Evolutionary conservation across 306 rosid genomes (phyloP).

Genomic region (Styphnolobium japonicum): DNA sequence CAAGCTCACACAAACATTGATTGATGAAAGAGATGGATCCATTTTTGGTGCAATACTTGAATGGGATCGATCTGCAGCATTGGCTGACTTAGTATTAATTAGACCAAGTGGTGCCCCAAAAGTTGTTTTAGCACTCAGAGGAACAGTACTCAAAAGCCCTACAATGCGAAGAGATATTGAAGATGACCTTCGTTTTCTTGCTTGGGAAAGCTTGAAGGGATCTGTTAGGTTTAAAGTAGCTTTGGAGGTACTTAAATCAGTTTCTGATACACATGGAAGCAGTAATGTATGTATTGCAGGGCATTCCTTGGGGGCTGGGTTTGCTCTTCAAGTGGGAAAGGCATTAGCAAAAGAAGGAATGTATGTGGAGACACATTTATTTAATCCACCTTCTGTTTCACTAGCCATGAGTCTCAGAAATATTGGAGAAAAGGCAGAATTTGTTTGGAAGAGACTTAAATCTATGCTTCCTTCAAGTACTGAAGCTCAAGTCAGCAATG

Average conservation of each 20-base stretch:
- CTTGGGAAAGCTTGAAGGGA: constrained; percentile 96
- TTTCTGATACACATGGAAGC: constrained; percentile 67
- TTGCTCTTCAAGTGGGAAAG: constrained; percentile 93
- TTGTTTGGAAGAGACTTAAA: constrained; percentile 73
- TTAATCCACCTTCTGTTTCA: constrained; percentile 96
- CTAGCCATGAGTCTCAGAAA: constrained; percentile 83
- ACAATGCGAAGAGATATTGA: constrained; percentile 73
- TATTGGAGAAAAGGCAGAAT: constrained; percentile 78
- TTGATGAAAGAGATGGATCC: constrained; percentile 88
- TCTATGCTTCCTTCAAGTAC: constrained; percentile 56
- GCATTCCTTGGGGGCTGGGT: constrained; percentile 95
- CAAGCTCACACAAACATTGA: constrained; percentile 59
- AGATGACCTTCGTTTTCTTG: constrained; percentile 89
- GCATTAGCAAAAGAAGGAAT: constrained; percentile 84
- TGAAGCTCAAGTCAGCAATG: constrained; percentile 29
- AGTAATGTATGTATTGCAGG: constrained; percentile 82
- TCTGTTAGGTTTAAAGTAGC: constrained; percentile 77
- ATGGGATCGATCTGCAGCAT: constrained; percentile 91
- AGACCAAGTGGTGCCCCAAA: constrained; percentile 94
- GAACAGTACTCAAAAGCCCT: constrained; percentile 78
- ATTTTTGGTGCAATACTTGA: constrained; percentile 91
- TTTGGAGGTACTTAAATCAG: constrained; percentile 54
- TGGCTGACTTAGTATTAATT: constrained; percentile 62
- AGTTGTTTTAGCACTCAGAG: constrained; percentile 73
- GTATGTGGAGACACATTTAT: constrained; percentile 79